Percentiles rank a stretch among this genome's conserved stretches.
Evolutionary conservation across 371 early-diverging fungal species (phyloP).

Genomic region (Mortierella polycephala): DNA sequence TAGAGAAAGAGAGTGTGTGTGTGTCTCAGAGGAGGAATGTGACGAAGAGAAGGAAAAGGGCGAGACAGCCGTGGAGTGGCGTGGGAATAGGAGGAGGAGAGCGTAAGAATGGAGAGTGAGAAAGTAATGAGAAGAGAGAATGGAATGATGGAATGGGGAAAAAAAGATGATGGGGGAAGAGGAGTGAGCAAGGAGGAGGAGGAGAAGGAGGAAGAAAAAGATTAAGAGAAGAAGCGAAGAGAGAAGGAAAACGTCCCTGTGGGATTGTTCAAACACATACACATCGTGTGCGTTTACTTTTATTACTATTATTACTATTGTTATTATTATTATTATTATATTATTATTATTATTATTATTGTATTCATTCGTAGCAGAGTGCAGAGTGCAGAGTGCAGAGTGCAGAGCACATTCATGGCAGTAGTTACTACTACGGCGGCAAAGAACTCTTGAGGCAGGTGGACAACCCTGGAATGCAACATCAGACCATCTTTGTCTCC

Average conservation of each 20-base stretch:
- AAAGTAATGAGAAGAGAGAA: background rate
- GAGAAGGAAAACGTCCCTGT: background rate
- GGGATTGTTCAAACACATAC: no score
- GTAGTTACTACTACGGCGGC: no score
- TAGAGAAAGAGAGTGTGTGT: no score
- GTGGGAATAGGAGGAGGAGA: background rate
- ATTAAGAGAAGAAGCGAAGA: background rate
- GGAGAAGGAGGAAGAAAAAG: background rate
- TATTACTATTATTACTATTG: no score
- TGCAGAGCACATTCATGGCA: no score
- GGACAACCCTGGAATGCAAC: no score
- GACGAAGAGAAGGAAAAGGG: constrained; percentile 3
- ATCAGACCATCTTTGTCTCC: no score
- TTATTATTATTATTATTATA: no score
- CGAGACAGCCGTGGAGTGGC: background rate
- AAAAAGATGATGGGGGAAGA: background rate
- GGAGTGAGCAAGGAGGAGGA: background rate
- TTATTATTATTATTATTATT: background rate
- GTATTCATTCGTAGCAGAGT: background rate
- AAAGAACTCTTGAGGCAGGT: no score
- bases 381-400: background rate
- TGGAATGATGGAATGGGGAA: background rate
- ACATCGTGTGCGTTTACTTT: no score
- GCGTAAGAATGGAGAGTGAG: background rate
- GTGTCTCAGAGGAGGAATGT: background rate